Evolutionary conservation across 177 flowering plant genomes (phyloP).

Genomic region (Vitis hybrid): DNA sequence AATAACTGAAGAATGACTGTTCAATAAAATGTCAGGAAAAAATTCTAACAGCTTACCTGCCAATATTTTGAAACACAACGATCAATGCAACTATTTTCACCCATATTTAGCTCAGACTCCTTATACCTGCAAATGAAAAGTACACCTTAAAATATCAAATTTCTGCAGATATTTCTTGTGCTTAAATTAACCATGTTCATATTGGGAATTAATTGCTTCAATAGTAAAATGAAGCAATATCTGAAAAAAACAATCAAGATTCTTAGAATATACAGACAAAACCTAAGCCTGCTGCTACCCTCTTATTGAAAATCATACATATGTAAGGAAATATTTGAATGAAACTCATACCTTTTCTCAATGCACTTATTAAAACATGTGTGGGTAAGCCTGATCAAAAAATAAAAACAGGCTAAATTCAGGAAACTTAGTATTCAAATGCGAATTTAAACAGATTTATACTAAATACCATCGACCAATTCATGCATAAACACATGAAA

Average conservation of each 20-base stretch:
- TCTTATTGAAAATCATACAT: not conserved
- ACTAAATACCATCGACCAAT: no score
- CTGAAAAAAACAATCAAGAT: not conserved
- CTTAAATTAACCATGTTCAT: not conserved
- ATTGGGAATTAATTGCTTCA: not conserved
- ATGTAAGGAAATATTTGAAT: not conserved
- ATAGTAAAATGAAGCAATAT: not conserved
- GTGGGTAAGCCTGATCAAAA: constrained; percentile 71
- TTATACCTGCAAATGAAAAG: constrained; percentile 61
- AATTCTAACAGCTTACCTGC: constrained; percentile 51
- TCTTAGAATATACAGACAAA: no score
- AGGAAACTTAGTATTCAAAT: not conserved
- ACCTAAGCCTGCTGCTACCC: not conserved
- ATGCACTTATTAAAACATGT: constrained; percentile 86
- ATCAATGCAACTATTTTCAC: constrained; percentile 96
- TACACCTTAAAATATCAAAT: not conserved
- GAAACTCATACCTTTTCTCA: constrained; percentile 64
- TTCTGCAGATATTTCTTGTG: not conserved
- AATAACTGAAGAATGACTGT: not conserved
- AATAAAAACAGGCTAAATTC: constrained; percentile 7
- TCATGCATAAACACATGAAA: not conserved
- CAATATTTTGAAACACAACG: constrained; percentile 97
- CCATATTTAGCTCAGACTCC: constrained; percentile 92
- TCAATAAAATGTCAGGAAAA: not conserved
- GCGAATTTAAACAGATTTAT: no score